A percentile compares a stretch with the other conserved stretches of the same genome.
phyloP scores from a whole-genome alignment of 352 stramenopile genomes.

The Globisporangium iwayamae region DNA sequence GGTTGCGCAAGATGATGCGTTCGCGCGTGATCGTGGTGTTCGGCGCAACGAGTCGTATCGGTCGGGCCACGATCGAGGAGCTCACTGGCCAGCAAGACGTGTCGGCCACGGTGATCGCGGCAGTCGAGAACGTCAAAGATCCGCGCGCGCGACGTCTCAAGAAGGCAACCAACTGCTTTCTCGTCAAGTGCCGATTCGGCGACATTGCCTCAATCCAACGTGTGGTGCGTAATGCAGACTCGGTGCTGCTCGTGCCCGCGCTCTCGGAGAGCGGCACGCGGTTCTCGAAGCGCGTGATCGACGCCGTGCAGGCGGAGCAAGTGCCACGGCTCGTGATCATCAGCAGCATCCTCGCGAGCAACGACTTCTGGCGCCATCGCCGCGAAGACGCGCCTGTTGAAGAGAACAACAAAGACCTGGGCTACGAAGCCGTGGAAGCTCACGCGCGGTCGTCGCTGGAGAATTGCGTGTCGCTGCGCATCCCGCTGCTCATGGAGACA shows the following conservation, averaged over 20 bases:
- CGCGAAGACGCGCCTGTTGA: conserved; percentile 10
- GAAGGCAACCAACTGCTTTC: conserved; percentile 44
- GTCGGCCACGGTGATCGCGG: conserved; percentile 48
- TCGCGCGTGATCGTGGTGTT: conserved; percentile 73
- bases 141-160: conserved; percentile 49
- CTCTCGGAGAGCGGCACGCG: conserved; percentile 50
- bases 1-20: conserved; percentile 55
- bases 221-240: conserved; percentile 63
- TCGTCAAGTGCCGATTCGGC: conserved; percentile 56
- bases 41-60: conserved; percentile 64
- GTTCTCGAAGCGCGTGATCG: conserved; percentile 66
- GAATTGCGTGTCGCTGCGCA: conserved; percentile 57
- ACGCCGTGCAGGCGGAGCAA: conserved; percentile 43
- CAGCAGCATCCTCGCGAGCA: conserved; percentile 57
- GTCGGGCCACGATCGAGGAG: conserved; percentile 47
- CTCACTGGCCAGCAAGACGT: conserved; percentile 37
- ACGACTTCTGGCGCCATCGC: conserved; percentile 25
- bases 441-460: conserved; percentile 40
- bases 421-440: conserved; percentile 66
- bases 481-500: conserved; percentile 76
- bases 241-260: conserved; percentile 61
- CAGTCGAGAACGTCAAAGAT: conserved; percentile 55
- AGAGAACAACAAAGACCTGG: conserved; percentile 22
- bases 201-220: conserved; percentile 43
- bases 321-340: conserved; percentile 57